Conservation (phyloP, 2,329 filamentous ascomycete species). For the Pseudogymnoascus sp. region DNA sequence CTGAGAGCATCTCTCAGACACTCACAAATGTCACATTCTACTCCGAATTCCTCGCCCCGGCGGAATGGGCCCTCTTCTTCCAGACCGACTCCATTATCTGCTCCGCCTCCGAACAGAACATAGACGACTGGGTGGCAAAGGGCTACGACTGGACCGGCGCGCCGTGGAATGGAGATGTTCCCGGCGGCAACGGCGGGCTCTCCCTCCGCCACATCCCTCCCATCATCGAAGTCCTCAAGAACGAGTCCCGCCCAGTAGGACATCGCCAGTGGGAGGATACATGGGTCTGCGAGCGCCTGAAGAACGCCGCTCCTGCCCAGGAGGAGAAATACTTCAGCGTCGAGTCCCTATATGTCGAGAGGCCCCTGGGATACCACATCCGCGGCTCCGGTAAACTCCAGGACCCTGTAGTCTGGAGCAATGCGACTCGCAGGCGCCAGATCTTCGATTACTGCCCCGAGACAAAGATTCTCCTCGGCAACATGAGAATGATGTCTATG, state of each 20-base stretch:
- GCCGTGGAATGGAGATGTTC: conserved; percentile 34
- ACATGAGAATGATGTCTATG: conserved; percentile 21
- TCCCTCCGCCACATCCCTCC: conserved; percentile 43
- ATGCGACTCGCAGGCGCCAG: conserved; percentile 37
- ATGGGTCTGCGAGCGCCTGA: conserved; percentile 13
- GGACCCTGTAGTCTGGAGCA: conserved; percentile 41
- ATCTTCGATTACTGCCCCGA: conserved; percentile 51
- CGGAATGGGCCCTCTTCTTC: conserved; percentile 22
- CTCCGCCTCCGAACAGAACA: conserved; percentile 16
- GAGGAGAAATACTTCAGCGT: conserved; percentile 5
- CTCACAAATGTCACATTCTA: conserved; percentile 23
- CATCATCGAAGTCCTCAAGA: conserved; percentile 42
- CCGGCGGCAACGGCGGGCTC: conserved; percentile 43
- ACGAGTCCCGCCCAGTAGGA: conserved; percentile 38
- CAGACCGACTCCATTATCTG: conserved; percentile 24
- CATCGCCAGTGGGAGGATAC: conserved; percentile 39
- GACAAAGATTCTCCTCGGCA: conserved; percentile 47
- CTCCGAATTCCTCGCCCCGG: conserved; percentile 13
- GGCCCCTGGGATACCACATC: conserved; percentile 52
- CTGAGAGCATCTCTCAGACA: conserved; percentile 18
- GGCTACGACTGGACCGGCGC: conserved; percentile 38
- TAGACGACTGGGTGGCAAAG: conserved; percentile 21
- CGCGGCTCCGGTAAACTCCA: conserved; percentile 40
- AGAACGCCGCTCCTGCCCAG: conserved; percentile 5
- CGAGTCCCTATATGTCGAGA: conserved; percentile 38